phyloP scores from a whole-genome alignment of 345 rosid genomes.

The Corchorus capsularis region DNA sequence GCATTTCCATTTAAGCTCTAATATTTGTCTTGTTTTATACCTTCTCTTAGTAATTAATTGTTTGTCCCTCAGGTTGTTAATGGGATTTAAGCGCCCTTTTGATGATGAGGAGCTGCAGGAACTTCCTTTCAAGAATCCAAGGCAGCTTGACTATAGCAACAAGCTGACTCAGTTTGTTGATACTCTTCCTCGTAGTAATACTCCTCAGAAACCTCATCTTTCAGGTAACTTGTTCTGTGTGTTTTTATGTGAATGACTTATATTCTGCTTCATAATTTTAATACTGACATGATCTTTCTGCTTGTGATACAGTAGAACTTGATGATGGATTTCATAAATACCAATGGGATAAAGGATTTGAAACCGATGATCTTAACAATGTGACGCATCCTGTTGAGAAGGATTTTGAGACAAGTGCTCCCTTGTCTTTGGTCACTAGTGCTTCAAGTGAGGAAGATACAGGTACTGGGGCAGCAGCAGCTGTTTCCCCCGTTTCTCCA shows the following conservation, averaged over 20 bases:
- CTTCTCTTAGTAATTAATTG: background rate
- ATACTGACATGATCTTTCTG: background rate
- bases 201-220: constrained; percentile 12
- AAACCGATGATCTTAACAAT: background rate
- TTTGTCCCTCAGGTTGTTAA: background rate
- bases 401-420: constrained; percentile 29
- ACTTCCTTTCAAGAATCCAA: constrained; percentile 46
- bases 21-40: background rate
- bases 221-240: constrained; percentile 36
- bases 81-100: constrained; percentile 44
- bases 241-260: background rate
- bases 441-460: constrained; percentile 36
- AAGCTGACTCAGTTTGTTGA: constrained; percentile 26
- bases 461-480: constrained; percentile 27
- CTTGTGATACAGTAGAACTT: background rate
- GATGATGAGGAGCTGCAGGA: constrained; percentile 39
- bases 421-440: constrained; percentile 26
- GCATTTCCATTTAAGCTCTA: background rate
- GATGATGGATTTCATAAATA: constrained; percentile 18
- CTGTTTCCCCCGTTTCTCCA: constrained; percentile 36
- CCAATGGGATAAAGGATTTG: constrained; percentile 28
- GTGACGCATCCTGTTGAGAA: background rate
- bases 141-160: constrained; percentile 35
- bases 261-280: background rate
- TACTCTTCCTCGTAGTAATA: constrained; percentile 18